Conservation (phyloP, 768 basidiomycete species). For the Mycena floridula region DNA sequence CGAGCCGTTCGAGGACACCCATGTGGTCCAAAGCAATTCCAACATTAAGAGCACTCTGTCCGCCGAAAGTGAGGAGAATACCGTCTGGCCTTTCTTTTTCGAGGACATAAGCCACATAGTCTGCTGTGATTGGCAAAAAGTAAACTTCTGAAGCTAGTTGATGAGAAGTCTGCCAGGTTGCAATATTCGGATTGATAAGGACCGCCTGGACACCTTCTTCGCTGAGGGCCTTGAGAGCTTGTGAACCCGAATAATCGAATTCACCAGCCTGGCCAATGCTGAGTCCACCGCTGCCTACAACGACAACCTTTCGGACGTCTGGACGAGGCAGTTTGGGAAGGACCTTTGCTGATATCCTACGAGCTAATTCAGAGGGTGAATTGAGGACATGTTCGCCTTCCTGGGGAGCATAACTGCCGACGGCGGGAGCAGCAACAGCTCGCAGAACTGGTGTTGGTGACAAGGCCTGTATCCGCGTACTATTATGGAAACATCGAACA, state of each 20-base stretch:
- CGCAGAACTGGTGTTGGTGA: conserved; percentile 46
- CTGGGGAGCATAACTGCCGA: conserved; percentile 61
- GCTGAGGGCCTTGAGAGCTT: conserved; percentile 94
- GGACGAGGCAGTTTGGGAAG: conserved; percentile 88
- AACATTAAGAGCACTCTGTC: conserved; percentile 96
- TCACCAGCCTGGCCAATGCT: conserved; percentile 98
- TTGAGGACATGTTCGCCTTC: conserved; percentile 77
- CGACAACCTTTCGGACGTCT: conserved; percentile 90
- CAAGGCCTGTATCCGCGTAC: conserved; percentile 28
- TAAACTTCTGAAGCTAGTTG: conserved; percentile 96
- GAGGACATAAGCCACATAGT: conserved; percentile 97
- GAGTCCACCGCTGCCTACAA: conserved; percentile 94
- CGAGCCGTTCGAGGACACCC: conserved; percentile 90
- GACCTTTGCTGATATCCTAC: conserved; percentile 90
- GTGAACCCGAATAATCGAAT: conserved; percentile 99
- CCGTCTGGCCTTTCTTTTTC: conserved; percentile 99
- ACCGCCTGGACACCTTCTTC: conserved; percentile 94
- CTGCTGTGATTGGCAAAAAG: conserved; percentile 92
- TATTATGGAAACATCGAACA: conserved; percentile 50
- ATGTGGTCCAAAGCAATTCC: conserved; percentile 95
- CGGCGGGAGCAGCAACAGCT: conserved; percentile 71
- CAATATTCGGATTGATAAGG: conserved; percentile 98
- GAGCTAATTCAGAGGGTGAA: conserved; percentile 91
- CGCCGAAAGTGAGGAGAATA: conserved; percentile 95
- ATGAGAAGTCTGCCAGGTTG: conserved; percentile 99